These are phyloP conservation scores for Neckera pumila DNA, from an alignment of 225 moss, liverwort and hornwort species.

Conservation along the genomic window DNA sequence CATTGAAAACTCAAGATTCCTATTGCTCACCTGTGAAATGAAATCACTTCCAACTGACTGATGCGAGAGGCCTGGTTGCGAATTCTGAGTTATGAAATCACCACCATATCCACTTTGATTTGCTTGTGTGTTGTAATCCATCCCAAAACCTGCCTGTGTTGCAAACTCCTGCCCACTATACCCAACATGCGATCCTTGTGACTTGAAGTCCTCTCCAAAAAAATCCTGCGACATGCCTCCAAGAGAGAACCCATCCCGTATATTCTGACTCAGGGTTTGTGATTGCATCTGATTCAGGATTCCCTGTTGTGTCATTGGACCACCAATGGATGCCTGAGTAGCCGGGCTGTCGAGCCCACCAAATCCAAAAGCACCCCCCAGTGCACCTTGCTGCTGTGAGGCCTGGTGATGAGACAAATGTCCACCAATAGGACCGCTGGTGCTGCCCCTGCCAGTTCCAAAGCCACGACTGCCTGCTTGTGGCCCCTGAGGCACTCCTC, in stretches of 20 bases:
- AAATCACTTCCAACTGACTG: conserved; percentile 64
- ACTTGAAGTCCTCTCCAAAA: conserved; percentile 94
- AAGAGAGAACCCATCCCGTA: conserved; percentile 83
- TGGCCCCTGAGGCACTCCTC: conserved; percentile 81
- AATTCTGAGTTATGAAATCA: conserved; percentile 79
- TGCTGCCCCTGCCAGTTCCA: conserved; percentile 82
- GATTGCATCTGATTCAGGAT: conserved; percentile 81
- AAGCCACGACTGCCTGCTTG: conserved; percentile 83
- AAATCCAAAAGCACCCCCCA: conserved; percentile 52
- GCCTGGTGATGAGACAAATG: conserved; percentile 88
- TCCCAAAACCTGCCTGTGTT: conserved; percentile 74
- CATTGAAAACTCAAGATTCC: not conserved
- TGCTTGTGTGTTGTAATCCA: conserved; percentile 78
- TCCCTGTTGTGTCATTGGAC: conserved; percentile 79
- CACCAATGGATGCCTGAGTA: conserved; percentile 79
- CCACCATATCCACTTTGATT: conserved; percentile 63
- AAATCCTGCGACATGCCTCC: conserved; percentile 99
- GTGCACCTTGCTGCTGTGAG: conserved; percentile 57
- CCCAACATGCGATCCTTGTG: conserved; percentile 94
- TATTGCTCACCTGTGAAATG: conserved; percentile 9
- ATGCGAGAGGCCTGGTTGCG: conserved; percentile 71
- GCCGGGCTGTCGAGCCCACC: conserved; percentile 80
- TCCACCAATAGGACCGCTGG: conserved; percentile 91
- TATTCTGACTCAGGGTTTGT: conserved; percentile 75
- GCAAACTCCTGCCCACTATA: conserved; percentile 79